Evolutionary conservation across 371 early-diverging fungal species (phyloP).

Genomic region (Mucor saturninus): DNA sequence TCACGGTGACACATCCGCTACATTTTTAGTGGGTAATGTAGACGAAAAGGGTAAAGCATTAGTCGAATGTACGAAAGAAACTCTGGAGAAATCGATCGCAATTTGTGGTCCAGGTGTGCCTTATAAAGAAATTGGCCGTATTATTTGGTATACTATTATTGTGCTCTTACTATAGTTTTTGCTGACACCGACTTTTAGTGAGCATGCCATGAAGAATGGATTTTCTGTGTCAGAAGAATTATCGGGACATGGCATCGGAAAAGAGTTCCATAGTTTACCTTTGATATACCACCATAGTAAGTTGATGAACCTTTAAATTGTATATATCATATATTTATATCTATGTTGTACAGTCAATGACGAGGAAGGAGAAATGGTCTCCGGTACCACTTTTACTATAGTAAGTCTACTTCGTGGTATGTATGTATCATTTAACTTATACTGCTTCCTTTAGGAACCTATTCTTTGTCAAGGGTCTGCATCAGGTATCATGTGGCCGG

Average conservation of each 20-base stretch:
- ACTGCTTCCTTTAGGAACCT: constrained; percentile 56
- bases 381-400: constrained; percentile 87
- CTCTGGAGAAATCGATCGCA: constrained; percentile 77
- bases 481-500: constrained; percentile 79
- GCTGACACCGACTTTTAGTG: constrained; percentile 23
- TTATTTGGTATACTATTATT: constrained; percentile 56
- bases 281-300: constrained; percentile 68
- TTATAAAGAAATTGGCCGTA: constrained; percentile 72
- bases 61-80: constrained; percentile 71
- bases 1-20: constrained; percentile 88
- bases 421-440: not conserved
- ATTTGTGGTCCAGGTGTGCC: constrained; percentile 80
- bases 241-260: constrained; percentile 91
- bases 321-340: not conserved
- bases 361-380: constrained; percentile 67
- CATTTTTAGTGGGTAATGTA: constrained; percentile 82
- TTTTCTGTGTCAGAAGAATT: constrained; percentile 76
- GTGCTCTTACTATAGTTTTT: too few relatives aligned
- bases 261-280: constrained; percentile 67
- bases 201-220: constrained; percentile 57
- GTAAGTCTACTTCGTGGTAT: constrained; percentile 27
- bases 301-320: not conserved
- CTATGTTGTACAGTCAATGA: constrained; percentile 47
- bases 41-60: constrained; percentile 69
- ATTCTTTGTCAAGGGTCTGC: constrained; percentile 83